A percentile compares a stretch with the other conserved stretches of the same genome.
Conservation (phyloP, 139 green algal species). For the Asterochloris erici region DNA sequence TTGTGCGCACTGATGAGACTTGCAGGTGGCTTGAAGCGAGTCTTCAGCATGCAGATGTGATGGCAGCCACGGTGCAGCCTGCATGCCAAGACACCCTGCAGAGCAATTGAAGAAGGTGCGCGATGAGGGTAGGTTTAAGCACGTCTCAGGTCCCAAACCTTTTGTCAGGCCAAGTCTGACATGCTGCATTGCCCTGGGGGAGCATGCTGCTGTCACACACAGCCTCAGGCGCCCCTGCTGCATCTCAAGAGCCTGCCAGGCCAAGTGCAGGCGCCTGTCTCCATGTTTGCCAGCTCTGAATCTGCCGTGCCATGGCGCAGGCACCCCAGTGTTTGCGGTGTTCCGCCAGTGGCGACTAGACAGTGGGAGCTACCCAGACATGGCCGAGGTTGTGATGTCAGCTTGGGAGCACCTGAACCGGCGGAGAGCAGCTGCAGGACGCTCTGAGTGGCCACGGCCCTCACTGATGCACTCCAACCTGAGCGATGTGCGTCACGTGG, state of each 20-base stretch:
- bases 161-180: no score
- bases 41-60: not conserved
- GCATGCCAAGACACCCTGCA: not conserved
- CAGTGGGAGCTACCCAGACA: conserved; percentile 35
- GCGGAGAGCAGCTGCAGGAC: not conserved
- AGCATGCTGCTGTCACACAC: no score
- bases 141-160: no score
- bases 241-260: not conserved
- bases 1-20: not conserved
- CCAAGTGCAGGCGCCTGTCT: not conserved
- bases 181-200: no score
- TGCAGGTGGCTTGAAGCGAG: not conserved
- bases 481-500: conserved; percentile 23
- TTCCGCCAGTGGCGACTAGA: conserved; percentile 52
- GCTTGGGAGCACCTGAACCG: conserved; percentile 37
- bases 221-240: not conserved
- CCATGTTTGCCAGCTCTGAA: not conserved
- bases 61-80: not conserved
- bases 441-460: conserved; percentile 22
- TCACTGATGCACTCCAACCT: conserved; percentile 64
- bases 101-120: no score
- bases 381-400: conserved; percentile 35
- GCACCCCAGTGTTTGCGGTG: conserved; percentile 53
- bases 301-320: not conserved
- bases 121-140: no score